phyloP scores from a whole-genome alignment of 495 filamentous ascomycete genomes.

The Oidiodendron maius region DNA sequence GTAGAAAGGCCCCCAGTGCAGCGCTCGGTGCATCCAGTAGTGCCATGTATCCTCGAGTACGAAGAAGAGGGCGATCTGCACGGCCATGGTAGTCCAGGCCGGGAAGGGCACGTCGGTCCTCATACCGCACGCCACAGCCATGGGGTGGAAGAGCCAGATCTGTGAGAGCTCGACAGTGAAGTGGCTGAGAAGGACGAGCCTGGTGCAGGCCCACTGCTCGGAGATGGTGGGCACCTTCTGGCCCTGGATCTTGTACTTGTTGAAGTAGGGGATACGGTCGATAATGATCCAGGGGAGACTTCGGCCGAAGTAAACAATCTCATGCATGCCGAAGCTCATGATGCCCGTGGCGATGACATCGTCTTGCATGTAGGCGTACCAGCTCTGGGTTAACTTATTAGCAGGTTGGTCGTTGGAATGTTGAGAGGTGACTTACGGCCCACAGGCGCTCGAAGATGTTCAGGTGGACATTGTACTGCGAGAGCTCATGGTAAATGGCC shows the following conservation, averaged over 20 bases:
- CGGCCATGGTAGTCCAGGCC: constrained; percentile 72
- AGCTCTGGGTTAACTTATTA: constrained; percentile 34
- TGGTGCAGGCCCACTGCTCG: constrained; percentile 93
- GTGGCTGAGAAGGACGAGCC: constrained; percentile 83
- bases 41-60: constrained; percentile 97
- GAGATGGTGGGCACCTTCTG: constrained; percentile 82
- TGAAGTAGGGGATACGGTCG: constrained; percentile 78
- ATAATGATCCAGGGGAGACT: constrained; percentile 93
- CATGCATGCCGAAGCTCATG: constrained; percentile 95
- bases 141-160: constrained; percentile 99
- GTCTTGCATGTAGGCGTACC: constrained; percentile 99
- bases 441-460: constrained; percentile 81
- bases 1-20: constrained; percentile 96
- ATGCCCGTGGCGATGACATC: constrained; percentile 93
- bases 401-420: constrained; percentile 2
- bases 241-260: constrained; percentile 92
- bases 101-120: constrained; percentile 88
- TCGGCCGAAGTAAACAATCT: constrained; percentile 87
- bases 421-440: constrained; percentile 56
- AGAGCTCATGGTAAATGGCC: constrained; percentile 79
- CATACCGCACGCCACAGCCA: constrained; percentile 90
- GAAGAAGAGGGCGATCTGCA: constrained; percentile 92
- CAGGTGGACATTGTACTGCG: constrained; percentile 79
- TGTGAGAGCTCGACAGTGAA: constrained; percentile 97
- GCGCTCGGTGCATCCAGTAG: constrained; percentile 90